Conservation (phyloP, 73 alveolate species). For the Tetrahymena borealis region DNA sequence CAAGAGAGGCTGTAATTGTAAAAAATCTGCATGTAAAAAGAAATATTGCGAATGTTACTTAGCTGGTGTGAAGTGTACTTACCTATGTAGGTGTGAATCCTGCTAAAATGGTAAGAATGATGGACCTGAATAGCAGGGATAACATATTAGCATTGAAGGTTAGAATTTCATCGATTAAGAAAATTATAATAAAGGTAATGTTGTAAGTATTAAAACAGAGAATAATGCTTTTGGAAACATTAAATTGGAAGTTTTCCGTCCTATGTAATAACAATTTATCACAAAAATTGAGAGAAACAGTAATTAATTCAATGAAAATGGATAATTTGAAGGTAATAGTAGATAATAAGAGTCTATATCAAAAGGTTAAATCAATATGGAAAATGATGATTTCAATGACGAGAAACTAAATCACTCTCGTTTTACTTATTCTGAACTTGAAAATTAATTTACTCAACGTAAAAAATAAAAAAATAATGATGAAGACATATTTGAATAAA, state of each 20-base stretch:
- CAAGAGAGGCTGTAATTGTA: background rate
- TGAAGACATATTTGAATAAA: background rate
- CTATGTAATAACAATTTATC: background rate
- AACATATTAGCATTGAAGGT: background rate
- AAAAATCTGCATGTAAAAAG: background rate
- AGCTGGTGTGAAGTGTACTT: background rate
- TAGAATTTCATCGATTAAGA: background rate
- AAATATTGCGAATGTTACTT: background rate
- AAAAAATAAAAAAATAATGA: background rate
- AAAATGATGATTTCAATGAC: background rate
- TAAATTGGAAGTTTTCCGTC: background rate
- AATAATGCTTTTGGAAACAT: background rate
- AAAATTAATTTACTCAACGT: background rate
- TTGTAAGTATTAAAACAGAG: background rate
- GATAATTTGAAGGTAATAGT: background rate
- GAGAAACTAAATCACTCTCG: background rate
- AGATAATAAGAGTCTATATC: too few species aligned
- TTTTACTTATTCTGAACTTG: background rate
- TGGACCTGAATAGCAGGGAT: background rate
- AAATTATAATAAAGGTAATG: background rate
- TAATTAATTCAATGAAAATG: background rate
- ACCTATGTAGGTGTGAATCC: background rate
- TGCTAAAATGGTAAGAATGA: background rate
- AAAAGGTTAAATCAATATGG: background rate
- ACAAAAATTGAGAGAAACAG: background rate